Percentiles rank a stretch among this genome's conserved stretches.
These are phyloP conservation scores for Aspergillus tamarii DNA, from an alignment of 2,329 filamentous ascomycete species.

Conservation along the genomic window DNA sequence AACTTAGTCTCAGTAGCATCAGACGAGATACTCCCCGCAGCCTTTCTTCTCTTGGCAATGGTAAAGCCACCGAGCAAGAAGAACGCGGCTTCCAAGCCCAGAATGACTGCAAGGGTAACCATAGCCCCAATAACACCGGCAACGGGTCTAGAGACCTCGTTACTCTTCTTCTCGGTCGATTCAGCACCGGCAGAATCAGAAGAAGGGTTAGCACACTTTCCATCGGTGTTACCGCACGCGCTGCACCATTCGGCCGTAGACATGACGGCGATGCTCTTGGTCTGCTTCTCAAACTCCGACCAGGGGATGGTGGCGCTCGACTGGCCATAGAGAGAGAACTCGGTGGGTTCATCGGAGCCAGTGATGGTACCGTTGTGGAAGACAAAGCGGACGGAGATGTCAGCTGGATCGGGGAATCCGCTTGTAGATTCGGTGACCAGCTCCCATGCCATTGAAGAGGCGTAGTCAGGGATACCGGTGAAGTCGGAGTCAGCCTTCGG, in stretches of 20 bases:
- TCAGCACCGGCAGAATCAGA: slow-evolving; percentile 29
- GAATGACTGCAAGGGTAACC: slow-evolving; percentile 67
- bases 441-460: slow-evolving; percentile 80
- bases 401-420: slow-evolving; percentile 49
- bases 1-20: slow-evolving; percentile 26
- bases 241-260: slow-evolving; percentile 71
- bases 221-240: slow-evolving; percentile 73
- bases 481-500: slow-evolving; percentile 62
- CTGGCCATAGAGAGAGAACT: slow-evolving; percentile 66
- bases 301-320: slow-evolving; percentile 63
- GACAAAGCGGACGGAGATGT: slow-evolving; percentile 63
- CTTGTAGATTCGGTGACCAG: slow-evolving; percentile 57
- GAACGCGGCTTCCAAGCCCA: slow-evolving; percentile 58
- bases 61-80: slow-evolving; percentile 61
- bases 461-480: slow-evolving; percentile 79
- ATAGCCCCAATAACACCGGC: slow-evolving; percentile 79
- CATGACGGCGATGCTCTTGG: slow-evolving; percentile 69
- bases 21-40: slow-evolving; percentile 15
- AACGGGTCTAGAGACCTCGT: slow-evolving; percentile 68
- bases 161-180: slow-evolving; percentile 26
- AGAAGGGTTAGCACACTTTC: slow-evolving; percentile 57
- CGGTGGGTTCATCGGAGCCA: slow-evolving; percentile 48
- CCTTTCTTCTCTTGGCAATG: slow-evolving; percentile 57
- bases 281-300: slow-evolving; percentile 66
- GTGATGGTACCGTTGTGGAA: slow-evolving; percentile 65